These are phyloP conservation scores for Aspergillus fructus DNA, from an alignment of 2,329 filamentous ascomycete species.

Conservation along the genomic window DNA sequence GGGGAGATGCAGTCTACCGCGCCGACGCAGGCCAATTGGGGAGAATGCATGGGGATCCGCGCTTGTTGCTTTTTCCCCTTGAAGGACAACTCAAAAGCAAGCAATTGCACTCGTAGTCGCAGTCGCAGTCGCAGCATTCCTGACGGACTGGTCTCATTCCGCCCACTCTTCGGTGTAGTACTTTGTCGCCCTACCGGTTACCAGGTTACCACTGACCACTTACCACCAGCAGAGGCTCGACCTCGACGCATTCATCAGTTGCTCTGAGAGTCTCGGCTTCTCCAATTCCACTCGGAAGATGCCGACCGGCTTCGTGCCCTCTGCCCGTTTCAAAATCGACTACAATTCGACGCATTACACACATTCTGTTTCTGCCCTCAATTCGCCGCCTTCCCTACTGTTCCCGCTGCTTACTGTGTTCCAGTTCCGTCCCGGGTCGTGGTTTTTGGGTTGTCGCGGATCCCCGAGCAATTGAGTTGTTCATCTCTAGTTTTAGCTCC, in stretches of 20 bases:
- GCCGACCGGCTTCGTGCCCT: constrained; percentile 1
- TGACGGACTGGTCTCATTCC: background rate
- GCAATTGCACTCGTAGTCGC: background rate
- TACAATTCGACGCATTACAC: background rate
- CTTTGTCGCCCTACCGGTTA: background rate
- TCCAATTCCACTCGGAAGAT: constrained; percentile 7
- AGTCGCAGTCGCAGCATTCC: background rate
- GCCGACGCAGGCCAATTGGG: background rate
- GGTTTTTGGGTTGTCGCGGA: background rate
- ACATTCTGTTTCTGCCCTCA: background rate
- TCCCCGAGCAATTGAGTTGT: background rate
- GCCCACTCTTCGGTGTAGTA: constrained; percentile 2
- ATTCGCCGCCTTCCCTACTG: background rate
- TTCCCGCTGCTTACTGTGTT: background rate
- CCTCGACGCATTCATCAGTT: background rate
- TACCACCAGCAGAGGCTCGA: background rate
- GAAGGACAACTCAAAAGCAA: background rate
- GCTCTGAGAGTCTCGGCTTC: background rate
- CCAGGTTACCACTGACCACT: background rate
- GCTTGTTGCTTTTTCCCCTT: background rate
- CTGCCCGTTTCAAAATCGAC: background rate
- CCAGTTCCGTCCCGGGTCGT: background rate
- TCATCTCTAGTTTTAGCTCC: background rate
- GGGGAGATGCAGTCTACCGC: background rate
- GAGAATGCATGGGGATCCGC: background rate